A percentile compares a stretch with the other conserved stretches of the same genome.
These are phyloP conservation scores for Solanum tacnaense DNA, from an alignment of 257 asterid genomes.

Conservation along the genomic window DNA sequence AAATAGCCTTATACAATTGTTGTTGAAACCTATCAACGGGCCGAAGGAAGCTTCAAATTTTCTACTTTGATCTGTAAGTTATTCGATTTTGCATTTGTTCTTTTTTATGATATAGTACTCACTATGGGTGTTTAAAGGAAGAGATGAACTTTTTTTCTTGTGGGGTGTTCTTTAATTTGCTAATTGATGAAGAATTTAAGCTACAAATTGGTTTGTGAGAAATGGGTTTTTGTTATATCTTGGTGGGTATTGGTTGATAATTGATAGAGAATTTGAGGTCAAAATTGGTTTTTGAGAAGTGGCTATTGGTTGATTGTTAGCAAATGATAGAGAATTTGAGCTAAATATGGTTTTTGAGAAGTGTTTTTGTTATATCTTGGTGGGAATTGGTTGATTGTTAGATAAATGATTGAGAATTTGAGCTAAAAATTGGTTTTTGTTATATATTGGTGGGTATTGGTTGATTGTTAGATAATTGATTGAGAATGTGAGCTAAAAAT, in stretches of 20 bases:
- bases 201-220: conserved; percentile 20
- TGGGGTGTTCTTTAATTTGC: background rate
- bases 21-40: background rate
- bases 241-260: background rate
- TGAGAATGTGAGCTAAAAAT: conserved; percentile 11
- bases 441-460: background rate
- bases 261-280: conserved; percentile 6
- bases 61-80: background rate
- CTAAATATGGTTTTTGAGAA: conserved; percentile 20
- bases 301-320: conserved; percentile 1
- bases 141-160: background rate
- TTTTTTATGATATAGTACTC: background rate
- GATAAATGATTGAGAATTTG: background rate
- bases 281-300: conserved; percentile 21
- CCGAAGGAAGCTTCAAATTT: background rate
- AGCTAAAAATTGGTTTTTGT: conserved; percentile 15
- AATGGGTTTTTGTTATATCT: conserved; percentile 1
- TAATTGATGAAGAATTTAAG: background rate
- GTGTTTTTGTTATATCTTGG: conserved; percentile 11
- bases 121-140: background rate
- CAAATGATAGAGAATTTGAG: background rate
- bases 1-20: background rate
- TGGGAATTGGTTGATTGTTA: background rate
- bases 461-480: background rate
- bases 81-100: background rate